Evolutionary conservation across 2,329 filamentous ascomycete species (phyloP).

Genomic region (Aspergillus fumigatus): DNA sequence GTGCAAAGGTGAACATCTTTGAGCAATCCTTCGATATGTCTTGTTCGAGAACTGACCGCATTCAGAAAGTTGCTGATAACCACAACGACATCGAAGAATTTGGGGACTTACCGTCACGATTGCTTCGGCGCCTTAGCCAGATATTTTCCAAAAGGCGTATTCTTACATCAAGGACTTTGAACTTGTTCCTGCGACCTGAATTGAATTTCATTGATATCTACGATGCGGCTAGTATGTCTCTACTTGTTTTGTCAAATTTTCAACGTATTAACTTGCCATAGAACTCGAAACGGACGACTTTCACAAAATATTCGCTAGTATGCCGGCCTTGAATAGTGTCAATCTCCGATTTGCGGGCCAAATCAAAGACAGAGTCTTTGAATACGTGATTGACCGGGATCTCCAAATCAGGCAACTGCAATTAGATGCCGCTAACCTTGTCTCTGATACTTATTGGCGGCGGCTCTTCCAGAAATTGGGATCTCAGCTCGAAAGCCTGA

Average conservation of each 20-base stretch:
- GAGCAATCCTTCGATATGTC: background rate
- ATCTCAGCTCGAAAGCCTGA: slow-evolving; percentile 59
- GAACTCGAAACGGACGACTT: slow-evolving; percentile 73
- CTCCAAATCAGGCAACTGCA: slow-evolving; percentile 67
- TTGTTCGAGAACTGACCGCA: slow-evolving; percentile 13
- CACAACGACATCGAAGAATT: slow-evolving; percentile 62
- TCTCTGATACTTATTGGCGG: slow-evolving; percentile 72
- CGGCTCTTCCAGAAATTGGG: slow-evolving; percentile 65
- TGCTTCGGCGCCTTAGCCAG: slow-evolving; percentile 57
- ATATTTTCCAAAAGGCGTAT: slow-evolving; percentile 61
- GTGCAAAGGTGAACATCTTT: slow-evolving; percentile 47
- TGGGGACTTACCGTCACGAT: slow-evolving; percentile 55
- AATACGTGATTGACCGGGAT: slow-evolving; percentile 72
- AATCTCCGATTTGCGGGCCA: slow-evolving; percentile 83
- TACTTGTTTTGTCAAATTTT: slow-evolving; percentile 1
- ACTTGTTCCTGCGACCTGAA: slow-evolving; percentile 49
- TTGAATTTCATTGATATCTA: slow-evolving; percentile 55
- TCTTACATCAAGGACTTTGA: slow-evolving; percentile 45
- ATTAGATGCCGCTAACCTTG: slow-evolving; percentile 77
- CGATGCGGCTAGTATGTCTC: slow-evolving; percentile 52
- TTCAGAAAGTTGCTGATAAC: slow-evolving; percentile 56
- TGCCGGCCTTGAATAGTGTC: slow-evolving; percentile 64
- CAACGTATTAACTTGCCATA: slow-evolving; percentile 30
- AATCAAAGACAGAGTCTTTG: slow-evolving; percentile 78
- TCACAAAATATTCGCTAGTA: slow-evolving; percentile 71